phyloP scores from a whole-genome alignment of 352 stramenopile species.

The Phytophthora fragariaefolia region DNA sequence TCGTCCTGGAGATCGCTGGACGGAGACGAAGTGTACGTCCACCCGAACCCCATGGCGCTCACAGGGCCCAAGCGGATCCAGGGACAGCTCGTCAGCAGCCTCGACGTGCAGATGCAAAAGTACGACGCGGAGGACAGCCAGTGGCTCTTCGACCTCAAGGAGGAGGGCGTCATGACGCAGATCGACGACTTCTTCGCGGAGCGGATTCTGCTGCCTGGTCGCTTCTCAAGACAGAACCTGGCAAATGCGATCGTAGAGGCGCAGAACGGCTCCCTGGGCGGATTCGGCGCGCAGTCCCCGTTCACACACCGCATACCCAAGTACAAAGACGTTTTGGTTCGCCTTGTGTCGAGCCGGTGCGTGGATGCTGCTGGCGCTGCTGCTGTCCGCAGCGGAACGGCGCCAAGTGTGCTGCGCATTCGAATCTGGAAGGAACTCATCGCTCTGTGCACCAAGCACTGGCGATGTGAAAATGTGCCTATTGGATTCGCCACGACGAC shows the following conservation, averaged over 20 bases:
- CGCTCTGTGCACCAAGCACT: constrained; percentile 75
- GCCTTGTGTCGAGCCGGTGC: constrained; percentile 56
- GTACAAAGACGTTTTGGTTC: constrained; percentile 69
- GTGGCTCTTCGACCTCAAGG: constrained; percentile 63
- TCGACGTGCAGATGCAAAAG: constrained; percentile 72
- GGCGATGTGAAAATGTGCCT: constrained; percentile 68
- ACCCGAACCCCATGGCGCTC: constrained; percentile 73
- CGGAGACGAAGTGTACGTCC: constrained; percentile 66
- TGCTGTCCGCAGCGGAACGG: constrained; percentile 25
- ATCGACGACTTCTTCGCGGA: constrained; percentile 74
- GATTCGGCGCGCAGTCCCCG: constrained; percentile 37
- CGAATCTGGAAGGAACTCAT: constrained; percentile 71
- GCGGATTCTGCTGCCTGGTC: constrained; percentile 62
- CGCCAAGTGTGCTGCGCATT: constrained; percentile 50
- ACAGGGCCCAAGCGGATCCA: constrained; percentile 65
- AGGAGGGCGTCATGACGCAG: constrained; percentile 40
- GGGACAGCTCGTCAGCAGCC: constrained; percentile 57
- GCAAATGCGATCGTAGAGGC: constrained; percentile 64
- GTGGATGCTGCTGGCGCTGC: constrained; percentile 24
- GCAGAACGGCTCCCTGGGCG: constrained; percentile 36
- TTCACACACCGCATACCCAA: constrained; percentile 53
- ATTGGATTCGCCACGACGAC: constrained; percentile 67
- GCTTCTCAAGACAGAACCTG: constrained; percentile 72
- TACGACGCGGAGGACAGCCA: constrained; percentile 63
- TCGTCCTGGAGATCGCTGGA: constrained; percentile 73